Evolutionary conservation across 2,329 filamentous ascomycete species (phyloP).

Genomic region (Tolypocladium ovalisporum): DNA sequence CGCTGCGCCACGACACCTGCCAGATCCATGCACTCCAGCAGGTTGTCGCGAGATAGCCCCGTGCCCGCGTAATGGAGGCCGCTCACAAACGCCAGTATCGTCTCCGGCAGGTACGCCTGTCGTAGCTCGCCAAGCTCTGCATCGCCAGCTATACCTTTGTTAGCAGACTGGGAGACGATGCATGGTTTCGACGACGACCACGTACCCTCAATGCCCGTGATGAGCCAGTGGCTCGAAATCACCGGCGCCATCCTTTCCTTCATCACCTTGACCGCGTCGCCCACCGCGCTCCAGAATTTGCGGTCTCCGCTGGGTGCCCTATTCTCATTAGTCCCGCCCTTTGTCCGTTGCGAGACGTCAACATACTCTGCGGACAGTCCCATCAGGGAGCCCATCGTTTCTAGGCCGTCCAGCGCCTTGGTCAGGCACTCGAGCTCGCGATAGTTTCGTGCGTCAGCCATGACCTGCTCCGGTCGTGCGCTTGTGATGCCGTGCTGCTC

Average conservation of each 20-base stretch:
- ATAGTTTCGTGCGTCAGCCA: constrained; percentile 48
- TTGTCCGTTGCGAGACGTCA: constrained; percentile 8
- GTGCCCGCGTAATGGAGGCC: constrained; percentile 71
- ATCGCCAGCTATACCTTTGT: constrained; percentile 30
- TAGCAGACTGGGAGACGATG: neutral
- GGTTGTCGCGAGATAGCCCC: constrained; percentile 60
- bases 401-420: constrained; percentile 54
- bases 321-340: constrained; percentile 7
- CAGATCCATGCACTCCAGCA: constrained; percentile 81
- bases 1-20: constrained; percentile 64
- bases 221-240: constrained; percentile 52
- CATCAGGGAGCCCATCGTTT: constrained; percentile 50
- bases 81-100: constrained; percentile 72
- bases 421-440: constrained; percentile 60
- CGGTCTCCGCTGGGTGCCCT: constrained; percentile 26
- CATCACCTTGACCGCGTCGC: constrained; percentile 39
- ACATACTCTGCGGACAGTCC: constrained; percentile 42
- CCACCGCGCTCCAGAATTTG: constrained; percentile 44
- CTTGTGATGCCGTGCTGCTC: constrained; percentile 22
- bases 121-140: constrained; percentile 55
- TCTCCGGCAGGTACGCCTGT: constrained; percentile 72
- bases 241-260: constrained; percentile 49
- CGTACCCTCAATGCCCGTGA: constrained; percentile 43
- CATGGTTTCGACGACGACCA: neutral
- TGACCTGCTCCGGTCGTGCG: constrained; percentile 30